Evolutionary conservation across 2,329 filamentous ascomycete species (phyloP).

Genomic region (Talaromyces pinophilus): DNA sequence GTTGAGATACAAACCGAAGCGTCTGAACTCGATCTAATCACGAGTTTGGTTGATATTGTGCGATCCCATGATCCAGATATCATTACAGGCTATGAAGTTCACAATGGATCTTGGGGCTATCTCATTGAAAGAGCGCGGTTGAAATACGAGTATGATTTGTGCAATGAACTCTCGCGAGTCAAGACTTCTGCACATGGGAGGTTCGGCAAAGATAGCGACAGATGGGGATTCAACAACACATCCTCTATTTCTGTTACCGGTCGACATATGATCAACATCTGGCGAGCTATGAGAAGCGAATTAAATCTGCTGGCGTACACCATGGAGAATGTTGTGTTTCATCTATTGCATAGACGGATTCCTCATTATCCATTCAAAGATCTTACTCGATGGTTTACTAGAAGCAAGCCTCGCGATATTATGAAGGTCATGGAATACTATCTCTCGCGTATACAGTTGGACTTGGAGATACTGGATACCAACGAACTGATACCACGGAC

Average conservation of each 20-base stretch:
- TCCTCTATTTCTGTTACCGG: slow-evolving; percentile 92
- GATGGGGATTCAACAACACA: slow-evolving; percentile 92
- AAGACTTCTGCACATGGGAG: slow-evolving; percentile 79
- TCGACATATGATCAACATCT: slow-evolving; percentile 94
- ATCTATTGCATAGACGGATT: slow-evolving; percentile 81
- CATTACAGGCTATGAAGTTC: slow-evolving; percentile 90
- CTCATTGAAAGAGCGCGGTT: slow-evolving; percentile 83
- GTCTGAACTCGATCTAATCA: slow-evolving; percentile 81
- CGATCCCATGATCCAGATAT: slow-evolving; percentile 85
- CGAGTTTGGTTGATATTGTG: slow-evolving; percentile 83
- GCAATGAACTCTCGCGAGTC: slow-evolving; percentile 87
- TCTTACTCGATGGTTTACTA: slow-evolving; percentile 79
- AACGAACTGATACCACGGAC: slow-evolving; percentile 88
- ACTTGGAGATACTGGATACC: slow-evolving; percentile 86
- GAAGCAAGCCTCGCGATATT: slow-evolving; percentile 67
- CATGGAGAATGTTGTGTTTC: slow-evolving; percentile 93
- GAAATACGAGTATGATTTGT: slow-evolving; percentile 87
- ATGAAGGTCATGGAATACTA: slow-evolving; percentile 78
- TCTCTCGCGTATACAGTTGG: slow-evolving; percentile 70
- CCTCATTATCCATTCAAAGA: slow-evolving; percentile 82
- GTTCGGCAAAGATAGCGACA: slow-evolving; percentile 82
- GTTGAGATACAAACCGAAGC: slow-evolving; percentile 71
- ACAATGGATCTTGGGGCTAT: slow-evolving; percentile 93
- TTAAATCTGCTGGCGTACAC: slow-evolving; percentile 90
- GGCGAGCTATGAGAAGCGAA: slow-evolving; percentile 93